Base-by-base conservation (phyloP, 1,139 yeast genomes). In the Torulaspora globosa region DNA sequence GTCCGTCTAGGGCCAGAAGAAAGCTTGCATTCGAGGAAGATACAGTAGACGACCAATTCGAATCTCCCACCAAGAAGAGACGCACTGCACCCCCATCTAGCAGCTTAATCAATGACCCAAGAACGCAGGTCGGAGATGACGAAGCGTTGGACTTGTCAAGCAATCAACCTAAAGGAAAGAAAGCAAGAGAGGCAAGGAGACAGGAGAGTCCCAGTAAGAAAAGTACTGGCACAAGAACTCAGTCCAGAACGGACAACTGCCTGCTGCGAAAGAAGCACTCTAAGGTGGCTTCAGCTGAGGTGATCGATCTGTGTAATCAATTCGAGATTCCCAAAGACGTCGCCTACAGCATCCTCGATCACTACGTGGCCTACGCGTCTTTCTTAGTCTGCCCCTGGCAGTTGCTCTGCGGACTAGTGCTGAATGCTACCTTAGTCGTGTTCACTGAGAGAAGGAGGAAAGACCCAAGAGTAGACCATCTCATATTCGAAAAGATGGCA, bases 381-480 rank as follows among this genome's bases (percentile, higher is more conserved):
- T 77, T 78, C 53, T 74, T 82, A 43, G 75, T 76, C 40, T 79
- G 76, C 47, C 83, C 82, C 36, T 83, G 89, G 87, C 78, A 80
- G 12, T 62, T 83, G 24, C 78, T 83, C 1, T 80, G 86, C 60
- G 90, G 89, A 0, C 62, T 83, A 51, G 71, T 82, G 1, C 71
- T 82, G 35, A 75, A 82, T 5, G 80, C 82, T 11, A 80, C 79
- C 43, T 67, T 72, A 11, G 68, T 82, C 11, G 71, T 82, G 30
- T 80, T 80, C 58, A 74, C 76, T 49, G 69, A 69, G 19, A 59
- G 72, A 24, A 64, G 82, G 14, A 60, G 67, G 8, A 60, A 66
- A 9, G 74, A 72, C 43, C 69, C 80, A 8, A 80, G 84, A 1
- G 71, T 77, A 21, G 74, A 71, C 46, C 63, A 74, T 6, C 67